phyloP scores from a whole-genome alignment of 1,139 yeast species.

The Zygotorulaspora mrakii region DNA sequence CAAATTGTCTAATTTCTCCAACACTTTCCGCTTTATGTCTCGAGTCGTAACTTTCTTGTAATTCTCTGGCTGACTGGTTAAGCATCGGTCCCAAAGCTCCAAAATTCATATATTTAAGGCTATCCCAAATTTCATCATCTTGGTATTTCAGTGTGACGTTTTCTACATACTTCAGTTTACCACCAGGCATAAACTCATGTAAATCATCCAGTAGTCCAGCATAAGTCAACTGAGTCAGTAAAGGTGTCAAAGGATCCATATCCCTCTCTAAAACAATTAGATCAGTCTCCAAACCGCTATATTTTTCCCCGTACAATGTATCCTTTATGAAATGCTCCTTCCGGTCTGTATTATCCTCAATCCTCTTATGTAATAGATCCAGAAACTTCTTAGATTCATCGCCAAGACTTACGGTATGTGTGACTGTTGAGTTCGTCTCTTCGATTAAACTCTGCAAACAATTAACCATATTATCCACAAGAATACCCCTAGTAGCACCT shows the following conservation, averaged over 20 bases:
- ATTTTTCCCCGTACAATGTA: constrained; percentile 34
- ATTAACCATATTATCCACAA: constrained; percentile 30
- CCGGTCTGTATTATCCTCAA: constrained; percentile 15
- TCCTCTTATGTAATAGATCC: constrained; percentile 21
- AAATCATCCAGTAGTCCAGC: constrained; percentile 78
- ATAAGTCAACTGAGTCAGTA: constrained; percentile 75
- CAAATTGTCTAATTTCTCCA: constrained; percentile 66
- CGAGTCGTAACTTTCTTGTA: constrained; percentile 66
- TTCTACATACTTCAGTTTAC: constrained; percentile 24
- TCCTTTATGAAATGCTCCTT: constrained; percentile 26
- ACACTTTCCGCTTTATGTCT: constrained; percentile 59
- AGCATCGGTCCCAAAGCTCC: constrained; percentile 73
- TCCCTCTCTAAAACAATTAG: constrained; percentile 75
- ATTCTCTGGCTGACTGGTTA: constrained; percentile 62
- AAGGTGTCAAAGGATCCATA: constrained; percentile 65
- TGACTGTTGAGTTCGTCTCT: constrained; percentile 26
- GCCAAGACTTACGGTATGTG: constrained; percentile 31
- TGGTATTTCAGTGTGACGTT: constrained; percentile 25
- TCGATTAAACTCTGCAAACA: constrained; percentile 23
- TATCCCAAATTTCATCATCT: constrained; percentile 43
- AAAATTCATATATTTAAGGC: constrained; percentile 66
- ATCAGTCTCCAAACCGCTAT: constrained; percentile 44
- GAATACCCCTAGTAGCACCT: constrained; percentile 27
- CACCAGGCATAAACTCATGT: constrained; percentile 48
- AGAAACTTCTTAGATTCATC: constrained; percentile 24